phyloP scores from a whole-genome alignment of 768 basidiomycete genomes.

The Mycena olivaceomarginata region DNA sequence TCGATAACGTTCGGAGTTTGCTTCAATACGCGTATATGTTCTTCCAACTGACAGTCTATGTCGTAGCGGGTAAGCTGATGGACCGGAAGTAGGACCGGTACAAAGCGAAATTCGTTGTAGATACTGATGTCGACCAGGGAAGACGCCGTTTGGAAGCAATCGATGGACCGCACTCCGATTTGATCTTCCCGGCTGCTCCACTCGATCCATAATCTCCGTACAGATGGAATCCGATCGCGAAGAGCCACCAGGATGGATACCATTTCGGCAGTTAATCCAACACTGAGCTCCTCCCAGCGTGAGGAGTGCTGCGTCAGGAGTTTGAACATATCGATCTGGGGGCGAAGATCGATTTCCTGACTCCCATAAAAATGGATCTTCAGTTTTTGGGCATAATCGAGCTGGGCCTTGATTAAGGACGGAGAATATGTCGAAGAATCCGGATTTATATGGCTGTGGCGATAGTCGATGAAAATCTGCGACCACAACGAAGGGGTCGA shows the following conservation, averaged over 20 bases:
- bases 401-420: neutral
- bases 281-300: slow-evolving; percentile 23
- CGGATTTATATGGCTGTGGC: too few relatives aligned
- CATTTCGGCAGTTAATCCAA: neutral
- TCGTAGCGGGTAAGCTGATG: slow-evolving; percentile 21
- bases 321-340: slow-evolving; percentile 7
- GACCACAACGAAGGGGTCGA: slow-evolving; percentile 31
- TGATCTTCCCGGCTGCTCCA: slow-evolving; percentile 1
- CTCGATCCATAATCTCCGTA: slow-evolving; percentile 6
- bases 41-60: neutral
- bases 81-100: neutral
- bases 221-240: neutral
- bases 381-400: slow-evolving; percentile 6
- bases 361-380: slow-evolving; percentile 9
- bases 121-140: slow-evolving; percentile 5
- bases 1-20: slow-evolving; percentile 15
- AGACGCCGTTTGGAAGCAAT: slow-evolving; percentile 6
- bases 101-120: too few relatives aligned
- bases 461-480: neutral
- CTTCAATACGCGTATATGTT: neutral
- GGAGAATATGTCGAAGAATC: too few relatives aligned
- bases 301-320: neutral
- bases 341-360: neutral
- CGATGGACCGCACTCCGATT: neutral
- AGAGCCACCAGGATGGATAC: neutral